Base-by-base conservation (phyloP, 495 filamentous ascomycete species). In the Penicillium cataractarum region DNA sequence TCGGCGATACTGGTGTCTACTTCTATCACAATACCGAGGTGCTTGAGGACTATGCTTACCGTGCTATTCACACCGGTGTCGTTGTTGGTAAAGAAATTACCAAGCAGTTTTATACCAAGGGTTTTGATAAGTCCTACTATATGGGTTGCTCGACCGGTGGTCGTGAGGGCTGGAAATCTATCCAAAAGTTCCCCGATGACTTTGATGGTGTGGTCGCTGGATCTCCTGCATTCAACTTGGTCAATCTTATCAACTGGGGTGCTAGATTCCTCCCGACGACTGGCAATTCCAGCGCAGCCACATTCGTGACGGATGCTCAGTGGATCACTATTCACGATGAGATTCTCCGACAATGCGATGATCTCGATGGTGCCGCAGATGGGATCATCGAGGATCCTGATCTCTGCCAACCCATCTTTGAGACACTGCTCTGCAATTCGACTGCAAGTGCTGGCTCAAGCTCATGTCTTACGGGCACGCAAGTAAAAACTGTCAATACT, bases 131-230 rank as follows among this genome's bases (percentile, higher is more conserved):
- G 55, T 80, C 78, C 4, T 86, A 86, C 65, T 87, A 84, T 64
- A 63, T 84, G 0, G 84, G 84, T 24, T 87, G 84, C 68, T 86
- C 83, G 6, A 83, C 81, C 24, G 84, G 83, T 17, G 84, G 84
- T 9, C 76, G 80, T 3, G 76, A 87, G 63, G 84, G 84, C 12
- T 80, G 82, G 53, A 83, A 83, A 60, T 72, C 75, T 6, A 72
- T 78, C 6, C 78, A 85, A 61, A 75, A 80, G 55, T 85, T 76
- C 60, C 82, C 83, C 7, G 70, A 77, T 33, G 79, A 83, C 63
- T 84, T 90, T 60, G 89, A 93, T 70, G 90, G 90, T 27, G 84
- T 89, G 3, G 74, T 92, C 7, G 82, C 84, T 21, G 88, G 87
- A 4, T 80, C 86, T 9, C 84, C 79, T 15, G 79, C 79, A 10